Percentiles rank a stretch among this genome's conserved stretches.
phyloP scores from a whole-genome alignment of 495 filamentous ascomycete species.

The Sordaria brevicollis region DNA sequence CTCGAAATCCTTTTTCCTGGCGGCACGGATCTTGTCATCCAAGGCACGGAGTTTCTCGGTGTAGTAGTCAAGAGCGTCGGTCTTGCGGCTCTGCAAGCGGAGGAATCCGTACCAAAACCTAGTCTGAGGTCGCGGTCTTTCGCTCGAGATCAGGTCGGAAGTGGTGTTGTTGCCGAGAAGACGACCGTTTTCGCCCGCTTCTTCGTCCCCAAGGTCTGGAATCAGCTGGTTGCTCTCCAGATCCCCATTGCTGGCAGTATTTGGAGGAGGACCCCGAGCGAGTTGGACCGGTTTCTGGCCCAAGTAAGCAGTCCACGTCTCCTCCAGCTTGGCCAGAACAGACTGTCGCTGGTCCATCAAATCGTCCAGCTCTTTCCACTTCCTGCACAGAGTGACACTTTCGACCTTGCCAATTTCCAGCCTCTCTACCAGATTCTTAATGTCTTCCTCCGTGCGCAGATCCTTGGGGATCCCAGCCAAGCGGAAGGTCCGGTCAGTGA shows the following conservation, averaged over 20 bases:
- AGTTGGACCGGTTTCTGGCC: slow-evolving; percentile 14
- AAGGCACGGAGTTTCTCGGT: slow-evolving; percentile 73
- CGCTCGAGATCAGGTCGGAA: slow-evolving; percentile 21
- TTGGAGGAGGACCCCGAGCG: slow-evolving; percentile 1
- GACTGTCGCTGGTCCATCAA: slow-evolving; percentile 57
- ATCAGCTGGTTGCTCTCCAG: background rate
- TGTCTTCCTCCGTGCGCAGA: slow-evolving; percentile 67
- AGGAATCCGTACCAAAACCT: slow-evolving; percentile 75
- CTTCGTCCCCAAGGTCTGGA: slow-evolving; percentile 20
- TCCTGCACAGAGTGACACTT: slow-evolving; percentile 71
- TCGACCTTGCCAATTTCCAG: slow-evolving; percentile 91
- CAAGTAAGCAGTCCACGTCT: slow-evolving; percentile 66
- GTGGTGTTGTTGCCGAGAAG: slow-evolving; percentile 39
- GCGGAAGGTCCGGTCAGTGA: slow-evolving; percentile 88
- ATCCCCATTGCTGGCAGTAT: background rate
- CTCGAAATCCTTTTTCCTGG: slow-evolving; percentile 65
- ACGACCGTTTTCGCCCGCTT: slow-evolving; percentile 32
- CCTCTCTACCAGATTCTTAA: slow-evolving; percentile 79
- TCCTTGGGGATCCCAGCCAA: slow-evolving; percentile 80
- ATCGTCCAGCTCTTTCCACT: slow-evolving; percentile 77
- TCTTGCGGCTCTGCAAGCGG: slow-evolving; percentile 56
- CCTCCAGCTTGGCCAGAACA: slow-evolving; percentile 66
- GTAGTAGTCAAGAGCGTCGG: slow-evolving; percentile 91
- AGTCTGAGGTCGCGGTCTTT: slow-evolving; percentile 50
- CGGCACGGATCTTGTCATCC: slow-evolving; percentile 63